Percentiles rank a stretch among this genome's conserved stretches.
Conservation (phyloP, 169 alveolate species). For the Plasmodium relictum region DNA sequence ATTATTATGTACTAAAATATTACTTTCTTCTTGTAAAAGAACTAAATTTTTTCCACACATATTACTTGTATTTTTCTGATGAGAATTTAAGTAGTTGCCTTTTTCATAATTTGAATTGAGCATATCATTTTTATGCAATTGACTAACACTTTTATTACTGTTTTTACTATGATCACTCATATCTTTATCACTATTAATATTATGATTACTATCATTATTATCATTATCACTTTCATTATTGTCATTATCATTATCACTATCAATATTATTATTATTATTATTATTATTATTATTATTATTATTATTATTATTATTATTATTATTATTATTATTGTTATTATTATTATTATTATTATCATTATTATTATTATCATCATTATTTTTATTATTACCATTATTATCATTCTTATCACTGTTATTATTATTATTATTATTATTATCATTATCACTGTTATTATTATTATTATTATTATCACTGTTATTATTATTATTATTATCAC, state of each 20-base stretch:
- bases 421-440: background rate
- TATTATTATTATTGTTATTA: background rate
- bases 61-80: no score
- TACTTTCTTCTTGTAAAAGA: no score
- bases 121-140: background rate
- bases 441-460: background rate
- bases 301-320: background rate
- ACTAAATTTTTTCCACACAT: no score
- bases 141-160: background rate
- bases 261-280: background rate
- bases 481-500: background rate
- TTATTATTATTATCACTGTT: background rate
- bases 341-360: background rate
- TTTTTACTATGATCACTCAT: background rate
- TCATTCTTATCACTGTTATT: background rate
- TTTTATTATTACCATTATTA: background rate
- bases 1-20: no score
- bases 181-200: background rate
- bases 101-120: background rate
- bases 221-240: background rate
- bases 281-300: background rate
- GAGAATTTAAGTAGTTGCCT: background rate
- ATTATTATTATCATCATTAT: background rate
- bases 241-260: background rate
- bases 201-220: background rate